These are phyloP conservation scores for Alternaria sp. DNA, from an alignment of 2,329 filamentous ascomycete genomes.

Conservation along the genomic window DNA sequence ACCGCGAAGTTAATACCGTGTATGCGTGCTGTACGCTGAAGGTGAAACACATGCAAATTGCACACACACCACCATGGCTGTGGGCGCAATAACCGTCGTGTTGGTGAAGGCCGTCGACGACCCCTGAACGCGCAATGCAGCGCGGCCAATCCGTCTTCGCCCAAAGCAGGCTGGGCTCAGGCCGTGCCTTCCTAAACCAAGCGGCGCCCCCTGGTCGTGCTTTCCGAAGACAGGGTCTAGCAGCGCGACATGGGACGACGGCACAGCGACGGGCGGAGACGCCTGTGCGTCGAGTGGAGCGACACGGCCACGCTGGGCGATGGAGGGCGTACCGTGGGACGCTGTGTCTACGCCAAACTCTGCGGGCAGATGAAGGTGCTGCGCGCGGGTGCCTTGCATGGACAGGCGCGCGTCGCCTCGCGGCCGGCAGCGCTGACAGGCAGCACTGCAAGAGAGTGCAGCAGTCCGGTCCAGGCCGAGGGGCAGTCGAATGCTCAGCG, in stretches of 20 bases:
- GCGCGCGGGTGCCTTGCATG: conserved; percentile 18
- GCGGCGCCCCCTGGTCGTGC: conserved; percentile 18
- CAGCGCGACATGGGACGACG: conserved; percentile 5
- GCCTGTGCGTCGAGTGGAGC: conserved; percentile 1
- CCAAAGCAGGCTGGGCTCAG: conserved; percentile 20
- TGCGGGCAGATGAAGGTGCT: neutral
- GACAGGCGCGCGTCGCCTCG: neutral
- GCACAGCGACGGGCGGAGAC: conserved; percentile 4
- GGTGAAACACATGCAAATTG: conserved; percentile 27
- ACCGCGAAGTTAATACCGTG: conserved; percentile 3
- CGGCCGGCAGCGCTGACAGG: neutral
- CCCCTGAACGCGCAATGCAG: conserved; percentile 21
- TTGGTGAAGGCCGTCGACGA: conserved; percentile 1
- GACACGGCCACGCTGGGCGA: neutral
- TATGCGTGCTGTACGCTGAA: conserved; percentile 5
- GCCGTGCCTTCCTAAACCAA: conserved; percentile 26
- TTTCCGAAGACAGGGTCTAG: conserved; percentile 14
- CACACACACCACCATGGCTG: conserved; percentile 12
- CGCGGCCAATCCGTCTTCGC: conserved; percentile 2
- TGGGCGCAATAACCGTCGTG: conserved; percentile 9
- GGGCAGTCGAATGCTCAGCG: conserved; percentile 1
- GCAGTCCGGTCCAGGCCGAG: conserved; percentile 14
- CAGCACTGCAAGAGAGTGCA: neutral
- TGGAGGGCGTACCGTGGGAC: neutral
- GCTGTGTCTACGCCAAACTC: neutral